Evolutionary conservation across 345 rosid genomes (phyloP).

Genomic region (Balakata baccata): DNA sequence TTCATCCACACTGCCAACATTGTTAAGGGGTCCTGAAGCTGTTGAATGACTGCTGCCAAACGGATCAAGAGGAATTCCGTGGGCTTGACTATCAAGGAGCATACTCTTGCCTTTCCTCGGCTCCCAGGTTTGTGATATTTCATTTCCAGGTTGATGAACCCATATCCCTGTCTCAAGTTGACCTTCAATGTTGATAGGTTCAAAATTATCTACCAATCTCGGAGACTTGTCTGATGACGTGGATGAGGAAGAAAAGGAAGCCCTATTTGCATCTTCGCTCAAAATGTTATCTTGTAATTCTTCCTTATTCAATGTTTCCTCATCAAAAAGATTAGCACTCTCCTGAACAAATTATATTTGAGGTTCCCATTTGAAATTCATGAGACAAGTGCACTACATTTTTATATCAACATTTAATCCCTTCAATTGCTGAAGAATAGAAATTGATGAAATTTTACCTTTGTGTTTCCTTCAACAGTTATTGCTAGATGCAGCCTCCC

Average conservation of each 20-base stretch:
- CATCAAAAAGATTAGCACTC: constrained; percentile 27
- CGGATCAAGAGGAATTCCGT: constrained; percentile 38
- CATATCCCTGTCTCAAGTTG: constrained; percentile 71
- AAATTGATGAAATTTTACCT: constrained; percentile 39
- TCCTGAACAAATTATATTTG: constrained; percentile 34
- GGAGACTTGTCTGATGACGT: constrained; percentile 44
- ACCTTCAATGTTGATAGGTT: constrained; percentile 79
- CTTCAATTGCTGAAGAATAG: background rate
- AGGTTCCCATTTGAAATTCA: constrained; percentile 7
- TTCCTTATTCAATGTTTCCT: constrained; percentile 34
- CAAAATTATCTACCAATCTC: constrained; percentile 51
- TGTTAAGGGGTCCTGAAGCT: constrained; percentile 37
- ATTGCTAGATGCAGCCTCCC: constrained; percentile 84
- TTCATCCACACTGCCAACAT: constrained; percentile 49
- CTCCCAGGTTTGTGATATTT: constrained; percentile 70
- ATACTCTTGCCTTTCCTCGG: constrained; percentile 75
- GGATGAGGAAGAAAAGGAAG: constrained; percentile 44
- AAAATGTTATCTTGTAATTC: constrained; percentile 40
- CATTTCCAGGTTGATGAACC: constrained; percentile 84
- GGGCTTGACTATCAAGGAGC: constrained; percentile 42
- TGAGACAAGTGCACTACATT: background rate
- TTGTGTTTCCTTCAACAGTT: constrained; percentile 53
- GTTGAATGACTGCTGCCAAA: constrained; percentile 28
- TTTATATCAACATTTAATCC: background rate
- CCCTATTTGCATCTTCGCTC: constrained; percentile 28